These are phyloP conservation scores for Tricholoma hemisulphureum DNA, from an alignment of 768 basidiomycete species.

Conservation along the genomic window DNA sequence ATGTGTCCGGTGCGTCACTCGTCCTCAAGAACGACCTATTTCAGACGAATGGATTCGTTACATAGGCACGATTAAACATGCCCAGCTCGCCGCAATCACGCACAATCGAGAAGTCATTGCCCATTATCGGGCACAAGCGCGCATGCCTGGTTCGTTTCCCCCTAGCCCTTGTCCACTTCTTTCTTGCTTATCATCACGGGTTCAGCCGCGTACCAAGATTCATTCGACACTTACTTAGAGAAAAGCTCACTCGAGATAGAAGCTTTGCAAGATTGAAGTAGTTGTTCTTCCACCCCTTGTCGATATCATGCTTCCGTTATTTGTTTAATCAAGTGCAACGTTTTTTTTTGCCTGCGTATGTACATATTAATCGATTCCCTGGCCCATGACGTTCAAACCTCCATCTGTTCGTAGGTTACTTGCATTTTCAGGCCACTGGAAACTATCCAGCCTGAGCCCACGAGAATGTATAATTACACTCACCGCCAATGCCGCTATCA, in stretches of 20 bases:
- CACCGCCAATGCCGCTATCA: no score
- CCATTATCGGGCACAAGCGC: constrained; percentile 54
- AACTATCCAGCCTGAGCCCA: no score
- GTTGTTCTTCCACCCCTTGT: no score
- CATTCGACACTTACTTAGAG: constrained; percentile 56
- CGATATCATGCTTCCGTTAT: no score
- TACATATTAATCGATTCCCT: no score
- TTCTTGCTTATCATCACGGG: not conserved
- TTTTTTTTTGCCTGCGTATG: no score
- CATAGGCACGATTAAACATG: constrained; percentile 84
- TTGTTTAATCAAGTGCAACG: no score
- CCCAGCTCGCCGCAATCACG: constrained; percentile 71
- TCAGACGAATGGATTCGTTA: not conserved
- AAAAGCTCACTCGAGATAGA: constrained; percentile 62
- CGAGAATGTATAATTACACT: no score
- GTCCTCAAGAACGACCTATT: not conserved
- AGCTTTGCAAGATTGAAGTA: constrained; percentile 58
- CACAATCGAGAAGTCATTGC: constrained; percentile 74
- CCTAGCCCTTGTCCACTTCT: not conserved
- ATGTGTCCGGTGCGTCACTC: constrained; percentile 66
- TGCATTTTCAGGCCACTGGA: no score
- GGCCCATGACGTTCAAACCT: no score
- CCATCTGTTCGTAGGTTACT: no score
- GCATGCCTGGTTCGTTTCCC: constrained; percentile 46
- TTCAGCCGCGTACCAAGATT: constrained; percentile 58